Conservation (phyloP, 148 eudicot species). For the Suaeda aralocaspica region DNA sequence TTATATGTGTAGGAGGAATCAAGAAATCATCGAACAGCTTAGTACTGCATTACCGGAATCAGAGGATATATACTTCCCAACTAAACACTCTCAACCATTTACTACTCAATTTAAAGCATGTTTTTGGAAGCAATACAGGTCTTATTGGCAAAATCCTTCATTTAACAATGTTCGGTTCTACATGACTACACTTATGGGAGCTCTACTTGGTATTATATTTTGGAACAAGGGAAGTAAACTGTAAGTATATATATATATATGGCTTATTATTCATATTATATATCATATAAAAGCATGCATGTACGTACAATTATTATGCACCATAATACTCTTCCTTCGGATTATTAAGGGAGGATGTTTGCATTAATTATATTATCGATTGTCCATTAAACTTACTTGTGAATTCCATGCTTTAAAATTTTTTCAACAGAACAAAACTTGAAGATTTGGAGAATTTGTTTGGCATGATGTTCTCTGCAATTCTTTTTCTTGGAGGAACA, state of each 20-base stretch:
- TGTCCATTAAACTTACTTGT: too few species aligned
- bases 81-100: constrained; percentile 52
- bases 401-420: neutral
- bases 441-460: constrained; percentile 55
- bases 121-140: constrained; percentile 64
- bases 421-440: constrained; percentile 33
- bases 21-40: constrained; percentile 46
- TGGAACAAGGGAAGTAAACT: constrained; percentile 46
- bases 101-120: constrained; percentile 52
- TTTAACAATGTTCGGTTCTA: constrained; percentile 51
- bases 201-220: constrained; percentile 54
- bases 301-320: too few species aligned
- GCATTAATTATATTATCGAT: too few species aligned
- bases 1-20: constrained; percentile 51
- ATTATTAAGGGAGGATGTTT: too few species aligned
- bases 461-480: constrained; percentile 50
- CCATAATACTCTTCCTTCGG: too few species aligned
- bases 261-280: too few species aligned
- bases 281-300: too few species aligned
- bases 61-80: constrained; percentile 46
- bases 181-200: constrained; percentile 34
- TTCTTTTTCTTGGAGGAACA: constrained; percentile 49
- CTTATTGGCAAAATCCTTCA: constrained; percentile 74
- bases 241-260: constrained; percentile 59
- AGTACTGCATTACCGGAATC: constrained; percentile 39